phyloP scores from a whole-genome alignment of 257 asterid species.

The Solanum pinnatisectum region DNA sequence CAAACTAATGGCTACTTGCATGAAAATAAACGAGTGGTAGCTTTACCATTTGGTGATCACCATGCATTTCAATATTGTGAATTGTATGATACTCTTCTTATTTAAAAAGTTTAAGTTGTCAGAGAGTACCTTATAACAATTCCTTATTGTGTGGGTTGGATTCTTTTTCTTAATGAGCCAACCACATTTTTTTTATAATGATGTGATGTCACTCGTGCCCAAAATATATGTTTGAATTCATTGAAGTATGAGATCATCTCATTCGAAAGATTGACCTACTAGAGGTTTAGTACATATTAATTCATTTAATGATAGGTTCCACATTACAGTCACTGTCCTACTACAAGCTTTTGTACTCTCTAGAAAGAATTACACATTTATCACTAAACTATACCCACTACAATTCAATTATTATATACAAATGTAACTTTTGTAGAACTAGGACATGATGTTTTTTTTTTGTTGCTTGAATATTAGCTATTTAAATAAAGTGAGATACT shows the following conservation, averaged over 20 bases:
- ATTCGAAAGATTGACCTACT: neutral
- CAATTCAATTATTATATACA: neutral
- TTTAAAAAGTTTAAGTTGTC: neutral
- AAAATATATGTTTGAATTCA: neutral
- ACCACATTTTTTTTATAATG: neutral
- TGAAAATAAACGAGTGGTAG: neutral
- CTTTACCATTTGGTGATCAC: too few species aligned
- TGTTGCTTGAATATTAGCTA: neutral
- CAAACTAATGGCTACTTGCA: too few species aligned
- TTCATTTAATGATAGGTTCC: neutral
- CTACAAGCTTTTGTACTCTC: neutral
- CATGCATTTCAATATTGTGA: neutral
- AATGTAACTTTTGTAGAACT: neutral
- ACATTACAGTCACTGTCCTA: neutral
- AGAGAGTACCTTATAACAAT: neutral
- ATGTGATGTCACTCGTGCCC: too few species aligned
- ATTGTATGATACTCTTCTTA: neutral
- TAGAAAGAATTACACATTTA: too few species aligned
- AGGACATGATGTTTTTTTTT: neutral
- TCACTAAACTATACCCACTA: too few species aligned
- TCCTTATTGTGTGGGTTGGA: neutral
- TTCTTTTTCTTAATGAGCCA: neutral
- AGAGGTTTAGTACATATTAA: too few species aligned
- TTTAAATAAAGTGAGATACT: too few species aligned
- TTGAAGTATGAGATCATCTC: neutral